Evolutionary conservation across 768 basidiomycete genomes (phyloP).

Genomic region (Leccinum longicurvipes): DNA sequence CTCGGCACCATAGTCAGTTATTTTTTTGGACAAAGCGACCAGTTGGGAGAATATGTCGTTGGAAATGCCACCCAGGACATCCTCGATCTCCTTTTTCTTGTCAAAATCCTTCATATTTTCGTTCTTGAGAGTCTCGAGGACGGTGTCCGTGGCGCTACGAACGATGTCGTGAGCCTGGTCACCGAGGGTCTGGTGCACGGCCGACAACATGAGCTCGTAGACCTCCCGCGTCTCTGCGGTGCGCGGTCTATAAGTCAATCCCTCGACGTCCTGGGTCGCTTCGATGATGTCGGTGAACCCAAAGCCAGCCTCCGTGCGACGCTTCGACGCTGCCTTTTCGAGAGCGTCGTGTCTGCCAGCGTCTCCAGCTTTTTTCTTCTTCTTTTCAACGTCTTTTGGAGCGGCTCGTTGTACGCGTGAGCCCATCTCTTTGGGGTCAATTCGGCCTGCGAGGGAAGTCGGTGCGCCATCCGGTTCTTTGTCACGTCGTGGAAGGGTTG

Average conservation of each 20-base stretch:
- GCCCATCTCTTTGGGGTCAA: slow-evolving; percentile 90
- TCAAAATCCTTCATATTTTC: slow-evolving; percentile 93
- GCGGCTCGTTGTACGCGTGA: slow-evolving; percentile 79
- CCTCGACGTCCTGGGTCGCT: slow-evolving; percentile 90
- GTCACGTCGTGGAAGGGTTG: slow-evolving; percentile 78
- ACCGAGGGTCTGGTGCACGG: slow-evolving; percentile 80
- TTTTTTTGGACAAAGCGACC: slow-evolving; percentile 84
- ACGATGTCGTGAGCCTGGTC: slow-evolving; percentile 97
- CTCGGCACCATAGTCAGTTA: slow-evolving; percentile 92
- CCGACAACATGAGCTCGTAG: slow-evolving; percentile 85
- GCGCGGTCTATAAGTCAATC: slow-evolving; percentile 86
- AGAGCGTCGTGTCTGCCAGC: slow-evolving; percentile 45
- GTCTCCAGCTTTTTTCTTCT: slow-evolving; percentile 81
- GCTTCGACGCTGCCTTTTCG: slow-evolving; percentile 56
- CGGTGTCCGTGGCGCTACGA: slow-evolving; percentile 90
- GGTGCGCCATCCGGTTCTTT: slow-evolving; percentile 97
- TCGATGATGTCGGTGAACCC: slow-evolving; percentile 92
- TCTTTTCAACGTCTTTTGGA: slow-evolving; percentile 89
- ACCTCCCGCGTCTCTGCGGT: slow-evolving; percentile 94
- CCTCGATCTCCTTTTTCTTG: slow-evolving; percentile 92
- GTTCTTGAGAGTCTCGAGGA: slow-evolving; percentile 84
- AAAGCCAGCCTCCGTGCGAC: slow-evolving; percentile 62
- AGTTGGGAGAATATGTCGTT: slow-evolving; percentile 81
- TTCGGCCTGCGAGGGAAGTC: slow-evolving; percentile 87
- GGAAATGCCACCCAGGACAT: slow-evolving; percentile 58